Conservation (phyloP, 805 yeast species). For the Ogataea paraovalis region DNA sequence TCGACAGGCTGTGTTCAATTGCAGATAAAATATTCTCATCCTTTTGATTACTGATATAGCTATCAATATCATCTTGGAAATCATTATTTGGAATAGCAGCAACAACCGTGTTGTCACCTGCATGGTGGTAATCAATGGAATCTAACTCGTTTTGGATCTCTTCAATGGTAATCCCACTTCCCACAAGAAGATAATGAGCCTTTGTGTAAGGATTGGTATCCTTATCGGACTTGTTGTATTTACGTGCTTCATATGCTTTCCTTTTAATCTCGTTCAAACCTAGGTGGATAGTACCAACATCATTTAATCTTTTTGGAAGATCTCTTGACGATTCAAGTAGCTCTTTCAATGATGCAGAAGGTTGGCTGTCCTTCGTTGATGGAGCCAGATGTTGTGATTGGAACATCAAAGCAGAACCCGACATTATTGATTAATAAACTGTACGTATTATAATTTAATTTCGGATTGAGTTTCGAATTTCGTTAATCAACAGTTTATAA, state of each 20-base stretch:
- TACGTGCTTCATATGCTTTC: conserved; percentile 57
- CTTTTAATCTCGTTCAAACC: conserved; percentile 75
- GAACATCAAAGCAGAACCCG: neutral
- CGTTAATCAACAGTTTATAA: neutral
- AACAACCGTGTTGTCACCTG: neutral
- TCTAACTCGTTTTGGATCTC: conserved; percentile 65
- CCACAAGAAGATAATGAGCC: conserved; percentile 86
- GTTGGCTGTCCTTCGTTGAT: conserved; percentile 7
- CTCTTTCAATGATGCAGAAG: conserved; percentile 49
- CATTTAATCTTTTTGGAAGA: conserved; percentile 61
- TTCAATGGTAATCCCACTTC: conserved; percentile 83
- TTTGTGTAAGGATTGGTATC: conserved; percentile 48
- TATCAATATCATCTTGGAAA: conserved; percentile 46
- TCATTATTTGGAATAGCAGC: conserved; percentile 2
- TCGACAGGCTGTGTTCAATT: conserved; percentile 70
- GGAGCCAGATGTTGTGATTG: neutral
- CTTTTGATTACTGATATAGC: conserved; percentile 61
- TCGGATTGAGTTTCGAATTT: too few species aligned
- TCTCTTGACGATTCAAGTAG: conserved; percentile 73
- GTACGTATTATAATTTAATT: too few species aligned
- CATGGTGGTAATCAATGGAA: conserved; percentile 30
- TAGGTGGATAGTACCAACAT: conserved; percentile 75
- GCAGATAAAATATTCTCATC: conserved; percentile 80
- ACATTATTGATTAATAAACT: neutral
- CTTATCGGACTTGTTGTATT: conserved; percentile 33